Base-by-base conservation (phyloP, 768 basidiomycete genomes). In the Russula ochroleuca region DNA sequence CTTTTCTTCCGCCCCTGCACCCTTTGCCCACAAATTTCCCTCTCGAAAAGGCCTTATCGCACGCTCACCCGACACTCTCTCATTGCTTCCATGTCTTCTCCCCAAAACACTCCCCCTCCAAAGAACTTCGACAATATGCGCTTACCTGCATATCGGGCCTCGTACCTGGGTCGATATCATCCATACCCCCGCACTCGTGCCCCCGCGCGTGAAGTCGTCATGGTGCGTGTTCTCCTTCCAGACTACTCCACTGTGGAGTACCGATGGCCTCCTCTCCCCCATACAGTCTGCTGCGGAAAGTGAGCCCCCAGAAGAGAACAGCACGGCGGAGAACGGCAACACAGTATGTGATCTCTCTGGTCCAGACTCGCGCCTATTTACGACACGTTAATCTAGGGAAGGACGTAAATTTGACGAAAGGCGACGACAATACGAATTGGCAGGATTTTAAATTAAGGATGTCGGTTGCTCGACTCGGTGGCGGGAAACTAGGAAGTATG, bases 151-250 rank as follows among this genome's bases (percentile, higher is more conserved):
- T 67, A 67, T 38, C 66, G 66, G 33, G 54, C 11, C 8, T 65
- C 66, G 21, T 65, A 65, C 33, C 47, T 67, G 1, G 54, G 59
- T 5, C 58, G 66, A 49, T 67, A 65, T 28, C 66, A 65, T 31
- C 66, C 63, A 23, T 67, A 67, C 9, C 66, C 66, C 47, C 64
- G 59, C 35, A 65, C 63, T 33, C 55, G 54, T 17, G 45, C 17
- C 38, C 63, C 66, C 11, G 54, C 53, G 6, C 58, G 58, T 38
- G 58, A 65, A 55, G 48, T 64, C 14, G 54, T 64, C 25, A 35
- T 55, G 62, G 65, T 66, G 19, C 9, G 56, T 64, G 13, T 8
- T 6, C 1, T 23, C 31, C 17, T 35, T 50, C 28, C 1, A 1
- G n/a, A 21, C 14, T 23, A 23, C 8, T 10, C 4, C 25, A 28